Evolutionary conservation across 2,329 filamentous ascomycete species (phyloP).

Genomic region (Xylariaceae sp.): DNA sequence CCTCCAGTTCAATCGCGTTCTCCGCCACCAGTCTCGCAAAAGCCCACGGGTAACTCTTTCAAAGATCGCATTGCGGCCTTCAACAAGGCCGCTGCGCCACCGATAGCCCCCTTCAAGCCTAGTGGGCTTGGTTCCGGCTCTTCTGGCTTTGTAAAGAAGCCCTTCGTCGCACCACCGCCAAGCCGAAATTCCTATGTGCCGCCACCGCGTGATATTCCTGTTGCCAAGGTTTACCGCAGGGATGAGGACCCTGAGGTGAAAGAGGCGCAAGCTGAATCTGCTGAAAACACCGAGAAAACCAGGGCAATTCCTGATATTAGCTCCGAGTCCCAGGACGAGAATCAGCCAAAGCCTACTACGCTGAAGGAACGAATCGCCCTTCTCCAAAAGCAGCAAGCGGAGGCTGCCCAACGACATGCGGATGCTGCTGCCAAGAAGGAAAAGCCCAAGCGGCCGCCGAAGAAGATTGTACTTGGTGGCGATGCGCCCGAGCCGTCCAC

Average conservation of each 20-base stretch:
- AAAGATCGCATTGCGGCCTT: slow-evolving; percentile 95
- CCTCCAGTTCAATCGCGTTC: slow-evolving; percentile 43
- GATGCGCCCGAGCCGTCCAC: slow-evolving; percentile 31
- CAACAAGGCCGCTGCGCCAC: slow-evolving; percentile 81
- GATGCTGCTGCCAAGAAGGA: slow-evolving; percentile 77
- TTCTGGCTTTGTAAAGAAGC: slow-evolving; percentile 84
- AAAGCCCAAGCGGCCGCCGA: slow-evolving; percentile 72
- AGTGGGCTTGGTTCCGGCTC: slow-evolving; percentile 54
- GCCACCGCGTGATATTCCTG: slow-evolving; percentile 62
- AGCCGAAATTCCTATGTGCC: slow-evolving; percentile 89
- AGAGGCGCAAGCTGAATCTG: slow-evolving; percentile 60
- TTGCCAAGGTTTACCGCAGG: slow-evolving; percentile 72
- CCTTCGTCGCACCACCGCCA: slow-evolving; percentile 90
- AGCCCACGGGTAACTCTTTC: slow-evolving; percentile 73
- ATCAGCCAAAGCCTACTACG: slow-evolving; percentile 85
- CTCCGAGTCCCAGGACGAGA: slow-evolving; percentile 55
- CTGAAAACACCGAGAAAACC: slow-evolving; percentile 63
- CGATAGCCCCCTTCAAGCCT: slow-evolving; percentile 86
- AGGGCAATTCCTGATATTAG: slow-evolving; percentile 47
- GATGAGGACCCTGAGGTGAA: slow-evolving; percentile 77
- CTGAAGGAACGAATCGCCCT: slow-evolving; percentile 93
- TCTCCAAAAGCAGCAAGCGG: slow-evolving; percentile 87
- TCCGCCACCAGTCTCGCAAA: slow-evolving; percentile 65
- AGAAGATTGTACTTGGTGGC: slow-evolving; percentile 56
- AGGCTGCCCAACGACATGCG: slow-evolving; percentile 77